Evolutionary conservation across 2,329 filamentous ascomycete genomes (phyloP).

Genomic region (Ramichloridium luteum): DNA sequence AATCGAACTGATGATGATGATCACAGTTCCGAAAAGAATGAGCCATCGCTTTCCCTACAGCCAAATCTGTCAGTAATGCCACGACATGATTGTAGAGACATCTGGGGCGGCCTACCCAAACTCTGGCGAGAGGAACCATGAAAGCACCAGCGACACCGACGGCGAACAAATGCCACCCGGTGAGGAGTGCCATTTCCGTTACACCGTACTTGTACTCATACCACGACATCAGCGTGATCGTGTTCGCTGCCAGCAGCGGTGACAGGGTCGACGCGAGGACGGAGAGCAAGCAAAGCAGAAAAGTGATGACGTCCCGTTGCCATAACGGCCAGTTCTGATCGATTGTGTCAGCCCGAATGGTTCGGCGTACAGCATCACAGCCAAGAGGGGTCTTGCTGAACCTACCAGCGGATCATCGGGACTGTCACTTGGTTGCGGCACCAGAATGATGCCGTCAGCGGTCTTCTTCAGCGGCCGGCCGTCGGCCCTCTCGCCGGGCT

Average conservation of each 20-base stretch:
- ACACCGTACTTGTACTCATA: constrained; percentile 43
- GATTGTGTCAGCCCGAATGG: constrained; percentile 1
- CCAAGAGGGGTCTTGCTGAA: background rate
- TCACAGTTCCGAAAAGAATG: constrained; percentile 60
- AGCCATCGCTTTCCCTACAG: constrained; percentile 81
- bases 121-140: constrained; percentile 69
- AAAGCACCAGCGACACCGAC: constrained; percentile 66
- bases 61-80: too few species aligned
- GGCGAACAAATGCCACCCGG: constrained; percentile 72
- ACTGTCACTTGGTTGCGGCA: constrained; percentile 14
- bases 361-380: constrained; percentile 1
- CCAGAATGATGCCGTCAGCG: constrained; percentile 10
- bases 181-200: constrained; percentile 61
- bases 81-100: too few species aligned
- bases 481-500: background rate
- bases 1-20: constrained; percentile 57
- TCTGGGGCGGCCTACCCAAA: too few species aligned
- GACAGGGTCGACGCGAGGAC: constrained; percentile 71
- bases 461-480: constrained; percentile 1
- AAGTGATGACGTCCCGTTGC: constrained; percentile 67
- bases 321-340: constrained; percentile 72
- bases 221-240: constrained; percentile 56
- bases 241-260: constrained; percentile 76
- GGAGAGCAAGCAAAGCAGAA: constrained; percentile 61
- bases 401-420: constrained; percentile 14